A percentile compares a stretch with the other conserved stretches of the same genome.
Evolutionary conservation across 176 grass and related monocot genomes (phyloP).

Genomic region (Lolium multiflorum): DNA sequence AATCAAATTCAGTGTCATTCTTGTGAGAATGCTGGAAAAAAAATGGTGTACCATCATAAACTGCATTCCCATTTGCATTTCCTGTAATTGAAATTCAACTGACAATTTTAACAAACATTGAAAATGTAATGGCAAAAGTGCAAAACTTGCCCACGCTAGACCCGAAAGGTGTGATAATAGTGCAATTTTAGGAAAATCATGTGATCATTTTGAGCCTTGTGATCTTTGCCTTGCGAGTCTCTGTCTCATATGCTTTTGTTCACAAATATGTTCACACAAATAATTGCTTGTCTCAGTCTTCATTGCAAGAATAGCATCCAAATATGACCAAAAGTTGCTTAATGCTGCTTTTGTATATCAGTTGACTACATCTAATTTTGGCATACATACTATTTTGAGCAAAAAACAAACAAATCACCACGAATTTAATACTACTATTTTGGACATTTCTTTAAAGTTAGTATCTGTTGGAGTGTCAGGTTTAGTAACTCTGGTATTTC

Average conservation of each 20-base stretch:
- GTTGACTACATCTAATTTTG: background rate
- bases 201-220: conserved; percentile 15
- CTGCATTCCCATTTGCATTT: conserved; percentile 7
- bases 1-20: background rate
- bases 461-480: background rate
- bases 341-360: background rate
- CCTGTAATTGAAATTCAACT: background rate
- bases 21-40: background rate
- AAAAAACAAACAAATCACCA: background rate
- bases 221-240: background rate
- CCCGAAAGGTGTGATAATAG: background rate
- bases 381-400: background rate
- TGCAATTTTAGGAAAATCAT: conserved; percentile 32
- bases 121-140: background rate
- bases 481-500: background rate
- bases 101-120: background rate
- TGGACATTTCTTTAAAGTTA: conserved; percentile 3
- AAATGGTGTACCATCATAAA: background rate
- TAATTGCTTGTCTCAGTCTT: conserved; percentile 18
- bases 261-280: conserved; percentile 14
- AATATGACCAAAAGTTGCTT: conserved; percentile 28
- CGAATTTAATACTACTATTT: conserved; percentile 4
- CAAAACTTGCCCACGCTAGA: background rate
- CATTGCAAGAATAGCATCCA: conserved; percentile 2
- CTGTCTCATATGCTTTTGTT: background rate